Base-by-base conservation (phyloP, 768 basidiomycete genomes). In the Lactarius vividus region DNA sequence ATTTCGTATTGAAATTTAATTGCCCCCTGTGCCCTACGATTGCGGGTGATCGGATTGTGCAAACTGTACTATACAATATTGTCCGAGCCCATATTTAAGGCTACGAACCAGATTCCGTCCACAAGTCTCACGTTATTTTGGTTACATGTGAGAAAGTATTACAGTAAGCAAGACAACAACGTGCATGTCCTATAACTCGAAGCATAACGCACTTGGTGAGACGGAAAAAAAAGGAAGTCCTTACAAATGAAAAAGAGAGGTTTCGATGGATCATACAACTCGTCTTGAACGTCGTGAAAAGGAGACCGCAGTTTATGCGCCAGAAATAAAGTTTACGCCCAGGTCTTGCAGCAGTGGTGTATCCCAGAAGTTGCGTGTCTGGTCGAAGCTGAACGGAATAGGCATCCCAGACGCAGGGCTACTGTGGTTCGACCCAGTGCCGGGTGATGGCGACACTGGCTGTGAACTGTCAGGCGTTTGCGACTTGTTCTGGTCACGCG, bases 361-460 rank as follows among this genome's bases (percentile, higher is more conserved):
- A 40, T 60, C 61, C 70, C 70, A 70, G 33, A 62, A 69, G 52
- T 65, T 62, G 26, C 52, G 59, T 29, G 69, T 39, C 52, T 69
- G 68, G 11, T 70, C 70, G 20, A 70, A 69, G 53, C 68, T 57
- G 62, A 70, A 70, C 20, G 70, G 70, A 35, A 70, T 70, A 5
- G 68, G 61, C 68, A 70, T 66, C 20, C 68, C 20, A 16, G 64
- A 35, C 16, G 69, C 39, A 28, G 69, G 69, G 33, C 67, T 69
- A 35, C 67, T 69, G 64, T 65, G 63, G 20, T 33, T 65, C 40
- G 69, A 70, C 29, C 57, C 60, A 9, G 68, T 61, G 28, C 44
- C 44, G 20, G 70, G 70, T 15, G 70, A 70, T 10, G 70, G 62
- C 23, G 70, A 63, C 39, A 63, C 31, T 4, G 70, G 18, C 40